Base-by-base conservation (phyloP, 805 yeast species). In the Yarrowia deformans region DNA sequence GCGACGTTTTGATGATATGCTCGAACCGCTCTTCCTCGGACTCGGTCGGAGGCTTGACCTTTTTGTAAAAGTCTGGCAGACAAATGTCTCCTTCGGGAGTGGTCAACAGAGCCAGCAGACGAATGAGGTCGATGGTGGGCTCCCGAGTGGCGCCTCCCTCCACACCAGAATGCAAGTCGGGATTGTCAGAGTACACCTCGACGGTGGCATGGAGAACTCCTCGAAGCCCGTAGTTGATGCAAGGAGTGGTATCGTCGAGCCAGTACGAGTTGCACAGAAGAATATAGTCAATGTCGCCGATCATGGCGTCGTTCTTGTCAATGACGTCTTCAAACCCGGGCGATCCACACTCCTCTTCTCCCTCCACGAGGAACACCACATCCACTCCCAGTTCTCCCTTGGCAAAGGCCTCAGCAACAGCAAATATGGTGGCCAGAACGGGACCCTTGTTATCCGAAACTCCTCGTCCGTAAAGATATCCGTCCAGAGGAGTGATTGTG, bases 391-490 rank as follows among this genome's bases (percentile, higher is more conserved):
- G 82, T 55, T 84, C 78, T 0, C 82, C 79, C 12, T 80, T 78
- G 37, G 84, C 84, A 68, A 80, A 80, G 14, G 92, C 78, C 67
- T 90, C 91, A 0, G 95, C 93, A 19, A 90, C 97, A 0, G 97
- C 91, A 78, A 87, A 93, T 2, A 94, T 84, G 0, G 97, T 89
- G 1, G 97, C 97, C 13, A 93, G 79, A 9, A 90, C 80, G 0
- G 99, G 99, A 0, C 99, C 99, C 77, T 94, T 94, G 77, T 94
- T 95, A 76, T 94, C 99, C 56, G 95, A 87, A 0, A 90, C 95
- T 69, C 99, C 99, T 76, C 99, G 84, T 1, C 94, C 98, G 74
- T 90, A 90, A 70, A 94, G 75, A 74, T 89, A 92, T 0, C 98
- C 98, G 76, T 94, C 89, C 70, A 84, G 83, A 3, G 97, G 90